phyloP scores from a whole-genome alignment of 768 basidiomycete species.

The Melanogaster broomeanus region DNA sequence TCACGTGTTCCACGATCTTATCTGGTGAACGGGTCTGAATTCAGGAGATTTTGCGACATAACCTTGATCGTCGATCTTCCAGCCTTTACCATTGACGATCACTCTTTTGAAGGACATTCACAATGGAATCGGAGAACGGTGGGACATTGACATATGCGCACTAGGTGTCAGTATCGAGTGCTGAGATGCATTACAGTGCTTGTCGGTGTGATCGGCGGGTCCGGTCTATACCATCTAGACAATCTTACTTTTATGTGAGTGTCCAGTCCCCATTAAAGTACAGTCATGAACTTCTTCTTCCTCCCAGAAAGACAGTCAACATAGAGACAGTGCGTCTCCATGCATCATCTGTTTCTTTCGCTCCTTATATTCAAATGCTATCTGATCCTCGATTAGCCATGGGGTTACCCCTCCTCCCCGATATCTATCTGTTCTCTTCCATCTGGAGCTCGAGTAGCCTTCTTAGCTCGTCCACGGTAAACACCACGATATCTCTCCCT shows the following conservation, averaged over 20 bases:
- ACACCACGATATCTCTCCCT: slow-evolving; percentile 79
- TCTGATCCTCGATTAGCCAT: slow-evolving; percentile 57
- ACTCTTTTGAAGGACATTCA: too few relatives aligned
- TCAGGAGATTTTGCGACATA: too few relatives aligned
- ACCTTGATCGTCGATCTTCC: too few relatives aligned
- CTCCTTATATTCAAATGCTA: not conserved
- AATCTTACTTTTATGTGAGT: slow-evolving; percentile 86
- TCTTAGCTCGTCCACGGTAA: slow-evolving; percentile 88
- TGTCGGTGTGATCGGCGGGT: slow-evolving; percentile 90
- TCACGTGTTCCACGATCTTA: slow-evolving; percentile 23
- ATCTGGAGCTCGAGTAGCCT: slow-evolving; percentile 79
- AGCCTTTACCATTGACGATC: too few relatives aligned
- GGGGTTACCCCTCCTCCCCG: slow-evolving; percentile 89
- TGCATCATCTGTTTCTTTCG: not conserved
- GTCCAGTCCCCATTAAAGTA: not conserved
- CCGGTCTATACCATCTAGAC: slow-evolving; percentile 90
- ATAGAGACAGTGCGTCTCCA: slow-evolving; percentile 68
- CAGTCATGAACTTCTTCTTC: not conserved
- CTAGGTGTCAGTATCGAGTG: not conserved
- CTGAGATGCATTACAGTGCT: slow-evolving; percentile 51
- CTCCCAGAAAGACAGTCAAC: slow-evolving; percentile 70
- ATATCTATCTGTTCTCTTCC: slow-evolving; percentile 91
- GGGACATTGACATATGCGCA: too few relatives aligned
- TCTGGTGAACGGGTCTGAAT: too few relatives aligned
- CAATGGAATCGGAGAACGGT: too few relatives aligned